Base-by-base conservation (phyloP, 2,329 filamentous ascomycete species). In the Colletotrichum echinochloae region DNA sequence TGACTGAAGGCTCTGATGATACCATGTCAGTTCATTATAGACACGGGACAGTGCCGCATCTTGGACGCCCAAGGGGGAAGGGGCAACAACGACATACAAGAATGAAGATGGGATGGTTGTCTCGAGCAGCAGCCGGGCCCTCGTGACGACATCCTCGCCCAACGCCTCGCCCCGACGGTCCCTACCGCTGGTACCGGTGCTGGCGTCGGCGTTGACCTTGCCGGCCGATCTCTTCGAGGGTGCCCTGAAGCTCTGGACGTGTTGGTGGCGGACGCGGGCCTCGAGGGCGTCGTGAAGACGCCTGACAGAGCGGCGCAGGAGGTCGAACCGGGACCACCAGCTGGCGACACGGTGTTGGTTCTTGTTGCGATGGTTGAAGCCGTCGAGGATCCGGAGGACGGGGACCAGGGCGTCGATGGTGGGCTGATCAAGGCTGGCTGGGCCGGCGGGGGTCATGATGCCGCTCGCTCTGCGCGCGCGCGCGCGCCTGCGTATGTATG, bases 281-380 rank as follows among this genome's bases (percentile, higher is more conserved):
- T 72, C 68, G 59, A 81, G 74, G 23, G 84, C 77, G 30, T 79
- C 79, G 20, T 74, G 70, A 1, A 97, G 82, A 65, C 86, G 86
- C 11, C 82, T 81, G 11, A 92, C 79, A 66, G 90, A 86, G 56
- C 93, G 91, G 44, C 93, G 90, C 73, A 98, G 86, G 73, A 91
- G 86, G 63, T 87, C 87, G 72, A 98, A 89, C 75, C 90, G 88
- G 20, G 82, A 78, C 89, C 93, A 98, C 95, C 95, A 99, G 77
- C 90, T 89, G 37, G 91, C 88, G 72, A 88, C 86, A 65, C 90
- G 90, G 80, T 98, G 95, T 82, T 98, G 95, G 83, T 98, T 98
- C 78, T 91, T 91, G 84, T 98, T 96, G 76, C 94, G 93, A 78
- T 94, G 90, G 80, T 91, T 89, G 76, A 97, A 88, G 74, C 92